phyloP scores from a whole-genome alignment of 2,329 filamentous ascomycete genomes.

The Elsinoe ampelina region DNA sequence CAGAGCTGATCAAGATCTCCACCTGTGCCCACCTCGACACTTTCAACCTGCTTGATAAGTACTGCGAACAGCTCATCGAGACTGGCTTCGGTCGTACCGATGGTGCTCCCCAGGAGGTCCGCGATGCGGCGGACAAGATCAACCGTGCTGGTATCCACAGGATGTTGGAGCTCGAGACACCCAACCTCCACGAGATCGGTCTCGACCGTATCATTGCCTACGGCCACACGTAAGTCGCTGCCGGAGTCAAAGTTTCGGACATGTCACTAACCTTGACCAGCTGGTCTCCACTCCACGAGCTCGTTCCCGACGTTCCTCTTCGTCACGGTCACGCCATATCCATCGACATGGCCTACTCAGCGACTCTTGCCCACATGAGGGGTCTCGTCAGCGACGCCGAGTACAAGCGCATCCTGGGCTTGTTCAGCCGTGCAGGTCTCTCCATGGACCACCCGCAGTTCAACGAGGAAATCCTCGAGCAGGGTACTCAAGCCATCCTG shows the following conservation, averaged over 20 bases:
- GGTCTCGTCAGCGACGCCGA: constrained; percentile 52
- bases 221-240: constrained; percentile 51
- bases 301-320: constrained; percentile 58
- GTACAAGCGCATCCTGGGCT: constrained; percentile 52
- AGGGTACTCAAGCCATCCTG: constrained; percentile 58
- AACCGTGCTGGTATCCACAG: constrained; percentile 61
- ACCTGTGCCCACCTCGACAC: constrained; percentile 58
- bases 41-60: constrained; percentile 58
- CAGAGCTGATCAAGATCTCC: constrained; percentile 67
- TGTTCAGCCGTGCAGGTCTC: constrained; percentile 61
- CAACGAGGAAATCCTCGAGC: constrained; percentile 54
- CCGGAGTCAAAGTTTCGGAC: background rate
- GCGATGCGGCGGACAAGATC: constrained; percentile 55
- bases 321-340: constrained; percentile 66
- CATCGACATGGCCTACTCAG: constrained; percentile 68
- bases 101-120: constrained; percentile 46
- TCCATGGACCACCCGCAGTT: constrained; percentile 64
- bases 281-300: constrained; percentile 64
- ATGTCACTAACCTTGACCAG: constrained; percentile 25
- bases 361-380: constrained; percentile 56
- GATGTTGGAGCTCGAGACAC: constrained; percentile 65
- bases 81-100: constrained; percentile 56
- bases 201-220: constrained; percentile 65
- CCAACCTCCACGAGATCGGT: constrained; percentile 64
- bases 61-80: constrained; percentile 58